Conservation (phyloP, 768 basidiomycete genomes). For the Lentinula guzmanii region DNA sequence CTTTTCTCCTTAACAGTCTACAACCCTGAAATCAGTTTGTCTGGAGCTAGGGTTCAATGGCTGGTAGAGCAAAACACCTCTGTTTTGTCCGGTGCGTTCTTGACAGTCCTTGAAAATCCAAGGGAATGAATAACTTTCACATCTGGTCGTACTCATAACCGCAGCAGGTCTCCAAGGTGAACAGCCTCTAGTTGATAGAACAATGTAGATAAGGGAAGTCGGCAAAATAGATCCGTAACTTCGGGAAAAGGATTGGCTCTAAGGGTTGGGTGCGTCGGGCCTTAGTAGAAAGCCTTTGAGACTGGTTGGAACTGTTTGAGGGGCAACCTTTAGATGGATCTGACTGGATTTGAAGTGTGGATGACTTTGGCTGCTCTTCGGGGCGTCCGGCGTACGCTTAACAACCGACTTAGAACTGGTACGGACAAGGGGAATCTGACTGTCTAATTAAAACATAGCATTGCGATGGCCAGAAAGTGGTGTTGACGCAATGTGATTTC, state of each 20-base stretch:
- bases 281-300: slow-evolving; percentile 35
- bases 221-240: slow-evolving; percentile 74
- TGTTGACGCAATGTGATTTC: slow-evolving; percentile 80
- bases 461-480: slow-evolving; percentile 71
- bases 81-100: slow-evolving; percentile 68
- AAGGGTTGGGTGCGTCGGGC: slow-evolving; percentile 52
- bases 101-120: slow-evolving; percentile 71
- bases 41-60: slow-evolving; percentile 69
- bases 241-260: slow-evolving; percentile 75
- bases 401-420: slow-evolving; percentile 72
- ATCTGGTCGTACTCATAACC: slow-evolving; percentile 73
- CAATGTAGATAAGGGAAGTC: slow-evolving; percentile 79
- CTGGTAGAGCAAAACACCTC: slow-evolving; percentile 67
- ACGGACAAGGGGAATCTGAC: slow-evolving; percentile 80
- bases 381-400: slow-evolving; percentile 58
- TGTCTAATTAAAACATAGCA: slow-evolving; percentile 84
- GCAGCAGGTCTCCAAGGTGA: slow-evolving; percentile 80
- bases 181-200: slow-evolving; percentile 78
- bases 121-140: slow-evolving; percentile 67
- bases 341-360: slow-evolving; percentile 33
- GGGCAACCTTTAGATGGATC: slow-evolving; percentile 32
- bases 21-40: slow-evolving; percentile 70
- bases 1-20: slow-evolving; percentile 74
- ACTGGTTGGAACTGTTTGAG: slow-evolving; percentile 33
- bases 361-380: slow-evolving; percentile 47